Percentiles rank a stretch among this genome's conserved stretches.
Evolutionary conservation across 805 yeast genomes (phyloP).

Genomic region (Starmerella vaccinii): DNA sequence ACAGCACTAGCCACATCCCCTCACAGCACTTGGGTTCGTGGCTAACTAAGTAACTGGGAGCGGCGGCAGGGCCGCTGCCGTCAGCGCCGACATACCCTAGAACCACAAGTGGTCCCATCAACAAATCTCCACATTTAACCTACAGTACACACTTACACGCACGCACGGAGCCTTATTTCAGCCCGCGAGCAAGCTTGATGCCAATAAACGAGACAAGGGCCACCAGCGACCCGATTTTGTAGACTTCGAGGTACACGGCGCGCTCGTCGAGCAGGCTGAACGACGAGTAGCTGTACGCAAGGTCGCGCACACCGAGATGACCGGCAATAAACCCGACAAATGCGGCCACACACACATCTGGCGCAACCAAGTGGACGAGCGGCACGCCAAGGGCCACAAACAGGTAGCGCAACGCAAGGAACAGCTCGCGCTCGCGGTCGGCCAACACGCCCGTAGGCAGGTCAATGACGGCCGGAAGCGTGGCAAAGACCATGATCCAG

Average conservation of each 20-base stretch:
- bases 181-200: constrained; percentile 5
- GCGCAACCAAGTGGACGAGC: constrained; percentile 2
- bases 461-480: not conserved
- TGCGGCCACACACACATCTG: not conserved
- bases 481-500: constrained; percentile 1
- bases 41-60: too few relatives aligned
- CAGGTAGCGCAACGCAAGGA: constrained; percentile 2
- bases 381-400: not conserved
- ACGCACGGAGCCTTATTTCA: not conserved
- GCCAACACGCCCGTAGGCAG: not conserved
- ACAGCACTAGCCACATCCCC: too few relatives aligned
- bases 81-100: too few relatives aligned
- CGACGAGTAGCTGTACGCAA: not conserved
- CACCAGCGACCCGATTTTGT: not conserved
- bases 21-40: too few relatives aligned
- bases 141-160: too few relatives aligned
- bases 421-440: not conserved
- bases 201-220: not conserved
- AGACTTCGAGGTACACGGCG: not conserved
- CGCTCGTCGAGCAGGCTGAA: constrained; percentile 1
- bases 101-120: too few relatives aligned
- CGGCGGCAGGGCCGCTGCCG: too few relatives aligned
- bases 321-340: constrained; percentile 2
- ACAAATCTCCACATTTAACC: too few relatives aligned
- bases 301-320: not conserved